phyloP scores from a whole-genome alignment of 495 filamentous ascomycete species.

The Daldinia decipiens region DNA sequence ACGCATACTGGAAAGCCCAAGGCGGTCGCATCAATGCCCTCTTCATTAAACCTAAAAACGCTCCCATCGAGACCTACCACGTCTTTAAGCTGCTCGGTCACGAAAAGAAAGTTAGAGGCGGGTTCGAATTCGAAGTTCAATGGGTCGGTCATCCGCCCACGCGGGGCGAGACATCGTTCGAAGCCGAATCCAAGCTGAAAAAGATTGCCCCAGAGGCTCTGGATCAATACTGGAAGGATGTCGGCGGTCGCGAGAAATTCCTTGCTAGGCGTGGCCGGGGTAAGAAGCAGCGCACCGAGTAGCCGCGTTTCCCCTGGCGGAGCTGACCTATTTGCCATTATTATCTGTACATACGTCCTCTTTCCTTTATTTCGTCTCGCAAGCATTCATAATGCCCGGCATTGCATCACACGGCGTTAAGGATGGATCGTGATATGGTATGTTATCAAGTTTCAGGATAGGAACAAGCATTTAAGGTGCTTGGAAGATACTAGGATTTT shows the following conservation, averaged over 20 bases:
- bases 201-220: conserved; percentile 38
- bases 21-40: conserved; percentile 45
- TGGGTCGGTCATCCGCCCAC: conserved; percentile 46
- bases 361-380: conserved; percentile 7
- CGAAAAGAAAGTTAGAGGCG: conserved; percentile 40
- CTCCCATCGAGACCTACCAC: conserved; percentile 43
- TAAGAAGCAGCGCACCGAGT: conserved; percentile 39
- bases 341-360: conserved; percentile 9
- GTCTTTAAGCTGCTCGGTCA: conserved; percentile 43
- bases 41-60: conserved; percentile 44
- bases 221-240: conserved; percentile 42
- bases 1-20: conserved; percentile 46
- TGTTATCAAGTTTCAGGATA: not conserved
- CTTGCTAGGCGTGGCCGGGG: conserved; percentile 41
- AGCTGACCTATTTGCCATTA: not conserved
- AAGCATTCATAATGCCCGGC: conserved; percentile 14
- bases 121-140: conserved; percentile 49
- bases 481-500: not conserved
- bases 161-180: conserved; percentile 44
- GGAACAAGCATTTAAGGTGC: conserved; percentile 1
- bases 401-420: conserved; percentile 34
- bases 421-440: conserved; percentile 5
- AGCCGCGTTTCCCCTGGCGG: not conserved
- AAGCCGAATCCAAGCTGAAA: conserved; percentile 43
- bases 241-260: conserved; percentile 41